Evolutionary conservation across 805 yeast species (phyloP), one percentile per base, ranked within the genome.

Genomic region (Yamadazyma phyllophila): DNA sequence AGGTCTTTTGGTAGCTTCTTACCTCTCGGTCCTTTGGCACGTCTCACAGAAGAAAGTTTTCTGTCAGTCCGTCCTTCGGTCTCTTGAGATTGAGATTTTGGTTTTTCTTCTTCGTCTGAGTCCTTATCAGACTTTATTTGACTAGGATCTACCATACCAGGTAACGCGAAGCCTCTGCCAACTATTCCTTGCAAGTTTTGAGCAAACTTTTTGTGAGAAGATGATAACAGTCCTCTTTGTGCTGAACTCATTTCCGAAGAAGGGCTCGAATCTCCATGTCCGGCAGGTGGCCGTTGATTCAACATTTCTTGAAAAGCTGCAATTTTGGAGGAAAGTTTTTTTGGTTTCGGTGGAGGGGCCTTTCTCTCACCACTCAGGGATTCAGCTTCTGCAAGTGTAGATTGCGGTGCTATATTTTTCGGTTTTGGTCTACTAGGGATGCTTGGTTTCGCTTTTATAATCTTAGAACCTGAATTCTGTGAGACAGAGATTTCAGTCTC

Each of bases 301-400:
- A 86, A 69, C 85, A 84, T 80, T 56, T 84, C 85, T 58, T 86
- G 95, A 61, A 86, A 86, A 0, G 90, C 90, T 1, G 91, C 90
- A 48, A 86, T 86, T 50, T 76, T 84, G 1, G 89, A 82, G 0
- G 92, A 85, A 13, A 88, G 81, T 54, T 86, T 86, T 56, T 85
- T 85, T 2, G 92, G 92, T 17, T 82, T 82, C 26, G 81, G 83
- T 5, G 89, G 89, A 11, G 88, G 71, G 2, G 40, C 41, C 24
- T 41, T 45, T 16, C 13, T 37, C 9, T 26, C 35, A 10, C 17
- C 4, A 12, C 11, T 5, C 9, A 29, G n/a, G 4, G 16, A 26
- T 24, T 41, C 39, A 15, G 39, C 9, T 16, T 15, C 4, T 26
- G 20, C 20, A 11, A 17, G 5, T 10, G 10, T 26, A 7, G 34